Evolutionary conservation across 805 yeast genomes (phyloP).

Genomic region (Kuraishia ogatae): DNA sequence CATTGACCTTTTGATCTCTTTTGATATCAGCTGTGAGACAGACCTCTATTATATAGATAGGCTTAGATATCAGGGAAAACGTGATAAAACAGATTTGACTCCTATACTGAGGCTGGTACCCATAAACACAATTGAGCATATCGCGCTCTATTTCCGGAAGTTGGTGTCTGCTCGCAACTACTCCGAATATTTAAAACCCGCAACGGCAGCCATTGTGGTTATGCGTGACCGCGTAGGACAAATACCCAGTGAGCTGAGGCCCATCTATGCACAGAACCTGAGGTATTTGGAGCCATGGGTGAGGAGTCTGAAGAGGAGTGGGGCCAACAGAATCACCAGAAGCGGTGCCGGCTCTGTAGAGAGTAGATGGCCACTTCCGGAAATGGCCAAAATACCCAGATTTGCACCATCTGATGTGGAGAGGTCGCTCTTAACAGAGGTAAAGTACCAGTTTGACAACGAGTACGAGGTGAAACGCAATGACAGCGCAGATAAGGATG

Average conservation of each 20-base stretch:
- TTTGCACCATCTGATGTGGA: conserved; percentile 74
- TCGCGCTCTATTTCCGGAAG: conserved; percentile 41
- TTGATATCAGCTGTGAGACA: conserved; percentile 22
- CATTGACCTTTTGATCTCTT: conserved; percentile 20
- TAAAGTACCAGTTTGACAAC: conserved; percentile 51
- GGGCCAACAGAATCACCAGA: conserved; percentile 10
- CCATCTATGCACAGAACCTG: conserved; percentile 61
- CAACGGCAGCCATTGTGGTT: conserved; percentile 77
- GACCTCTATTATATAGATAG: conserved; percentile 7
- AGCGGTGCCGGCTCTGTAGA: neutral
- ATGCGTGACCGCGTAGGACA: conserved; percentile 75
- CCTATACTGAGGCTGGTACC: conserved; percentile 68
- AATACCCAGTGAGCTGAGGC: conserved; percentile 71
- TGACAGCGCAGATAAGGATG: conserved; percentile 6
- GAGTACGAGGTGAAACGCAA: conserved; percentile 30
- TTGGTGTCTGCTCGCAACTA: conserved; percentile 21
- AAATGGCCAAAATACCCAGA: conserved; percentile 51
- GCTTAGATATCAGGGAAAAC: neutral
- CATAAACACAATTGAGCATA: conserved; percentile 78
- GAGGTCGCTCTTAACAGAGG: conserved; percentile 65
- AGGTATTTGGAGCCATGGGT: conserved; percentile 58
- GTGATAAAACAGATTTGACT: conserved; percentile 18
- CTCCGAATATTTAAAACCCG: conserved; percentile 47
- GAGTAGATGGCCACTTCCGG: conserved; percentile 72
- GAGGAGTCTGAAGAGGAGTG: conserved; percentile 22